Evolutionary conservation across 2,329 filamentous ascomycete species (phyloP).

Genomic region (Trichoderma sp.): DNA sequence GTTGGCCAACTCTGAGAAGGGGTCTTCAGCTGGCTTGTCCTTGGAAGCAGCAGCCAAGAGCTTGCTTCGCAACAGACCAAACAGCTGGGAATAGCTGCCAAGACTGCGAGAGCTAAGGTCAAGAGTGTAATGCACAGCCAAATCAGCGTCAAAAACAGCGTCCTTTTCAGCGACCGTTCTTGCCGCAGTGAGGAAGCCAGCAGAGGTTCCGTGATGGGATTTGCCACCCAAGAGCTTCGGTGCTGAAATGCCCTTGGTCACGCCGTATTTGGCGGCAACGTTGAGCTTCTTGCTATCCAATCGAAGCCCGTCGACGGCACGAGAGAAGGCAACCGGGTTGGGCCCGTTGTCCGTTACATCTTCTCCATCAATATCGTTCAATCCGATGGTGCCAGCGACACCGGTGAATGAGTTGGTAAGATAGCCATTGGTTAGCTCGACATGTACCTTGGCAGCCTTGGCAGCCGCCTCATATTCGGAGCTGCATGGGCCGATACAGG

Average conservation of each 20-base stretch:
- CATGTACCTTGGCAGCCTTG: slow-evolving; percentile 33
- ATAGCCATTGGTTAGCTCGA: slow-evolving; percentile 58
- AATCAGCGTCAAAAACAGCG: slow-evolving; percentile 54
- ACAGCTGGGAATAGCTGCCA: slow-evolving; percentile 54
- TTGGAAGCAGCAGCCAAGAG: slow-evolving; percentile 50
- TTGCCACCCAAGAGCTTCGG: slow-evolving; percentile 44
- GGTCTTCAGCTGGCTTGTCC: slow-evolving; percentile 37
- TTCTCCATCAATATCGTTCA: slow-evolving; percentile 63
- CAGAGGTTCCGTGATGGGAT: slow-evolving; percentile 56
- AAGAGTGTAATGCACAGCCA: slow-evolving; percentile 59
- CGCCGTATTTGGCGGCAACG: slow-evolving; percentile 53
- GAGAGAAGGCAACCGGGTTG: slow-evolving; percentile 49
- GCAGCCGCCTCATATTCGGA: slow-evolving; percentile 44
- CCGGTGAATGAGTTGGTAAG: slow-evolving; percentile 60
- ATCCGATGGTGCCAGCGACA: slow-evolving; percentile 58
- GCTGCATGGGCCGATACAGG: slow-evolving; percentile 55
- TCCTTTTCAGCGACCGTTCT: slow-evolving; percentile 45
- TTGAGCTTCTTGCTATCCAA: slow-evolving; percentile 57
- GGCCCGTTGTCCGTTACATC: slow-evolving; percentile 51
- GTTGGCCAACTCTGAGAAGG: slow-evolving; percentile 50
- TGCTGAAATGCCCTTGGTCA: slow-evolving; percentile 58
- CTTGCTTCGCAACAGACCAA: slow-evolving; percentile 52
- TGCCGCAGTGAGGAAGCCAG: slow-evolving; percentile 55
- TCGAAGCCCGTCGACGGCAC: slow-evolving; percentile 56
- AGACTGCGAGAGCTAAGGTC: slow-evolving; percentile 38